Conservation (phyloP, 176 grass and related monocot genomes). For the Panicum miliaceum region DNA sequence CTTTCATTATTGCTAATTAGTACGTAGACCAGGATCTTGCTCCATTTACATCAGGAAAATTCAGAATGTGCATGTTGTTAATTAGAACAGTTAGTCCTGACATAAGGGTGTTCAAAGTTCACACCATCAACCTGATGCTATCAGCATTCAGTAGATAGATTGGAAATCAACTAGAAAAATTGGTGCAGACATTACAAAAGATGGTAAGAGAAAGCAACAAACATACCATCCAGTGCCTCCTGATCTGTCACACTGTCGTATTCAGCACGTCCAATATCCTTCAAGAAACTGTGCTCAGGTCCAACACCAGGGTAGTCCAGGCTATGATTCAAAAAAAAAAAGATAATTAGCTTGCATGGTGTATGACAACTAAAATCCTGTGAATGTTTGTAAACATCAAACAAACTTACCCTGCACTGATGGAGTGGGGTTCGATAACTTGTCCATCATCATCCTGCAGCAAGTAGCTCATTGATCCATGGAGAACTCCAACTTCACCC, state of each 20-base stretch:
- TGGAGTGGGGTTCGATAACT: constrained; percentile 96
- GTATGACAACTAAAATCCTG: constrained; percentile 10
- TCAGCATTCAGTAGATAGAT: not conserved
- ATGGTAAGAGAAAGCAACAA: not conserved
- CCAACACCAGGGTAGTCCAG: constrained; percentile 98
- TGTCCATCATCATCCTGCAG: constrained; percentile 97
- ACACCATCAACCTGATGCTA: not conserved
- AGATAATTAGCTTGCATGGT: constrained; percentile 23
- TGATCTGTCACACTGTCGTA: constrained; percentile 92
- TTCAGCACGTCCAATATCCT: constrained; percentile 91
- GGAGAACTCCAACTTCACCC: constrained; percentile 91
- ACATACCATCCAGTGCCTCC: constrained; percentile 89
- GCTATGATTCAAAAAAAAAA: constrained; percentile 47
- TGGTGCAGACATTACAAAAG: not conserved
- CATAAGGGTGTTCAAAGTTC: not conserved
- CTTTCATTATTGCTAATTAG: not conserved
- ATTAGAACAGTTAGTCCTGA: not conserved
- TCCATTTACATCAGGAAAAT: not conserved
- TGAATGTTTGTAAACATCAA: not conserved
- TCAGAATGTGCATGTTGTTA: not conserved
- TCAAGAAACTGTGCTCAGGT: constrained; percentile 95
- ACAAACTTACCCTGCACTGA: constrained; percentile 88
- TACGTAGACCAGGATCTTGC: not conserved
- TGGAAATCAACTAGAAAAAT: not conserved
- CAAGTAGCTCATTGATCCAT: constrained; percentile 95